A percentile compares a stretch with the other conserved stretches of the same genome.
Evolutionary conservation across 768 basidiomycete genomes (phyloP).

Genomic region (Leccinum boreale): DNA sequence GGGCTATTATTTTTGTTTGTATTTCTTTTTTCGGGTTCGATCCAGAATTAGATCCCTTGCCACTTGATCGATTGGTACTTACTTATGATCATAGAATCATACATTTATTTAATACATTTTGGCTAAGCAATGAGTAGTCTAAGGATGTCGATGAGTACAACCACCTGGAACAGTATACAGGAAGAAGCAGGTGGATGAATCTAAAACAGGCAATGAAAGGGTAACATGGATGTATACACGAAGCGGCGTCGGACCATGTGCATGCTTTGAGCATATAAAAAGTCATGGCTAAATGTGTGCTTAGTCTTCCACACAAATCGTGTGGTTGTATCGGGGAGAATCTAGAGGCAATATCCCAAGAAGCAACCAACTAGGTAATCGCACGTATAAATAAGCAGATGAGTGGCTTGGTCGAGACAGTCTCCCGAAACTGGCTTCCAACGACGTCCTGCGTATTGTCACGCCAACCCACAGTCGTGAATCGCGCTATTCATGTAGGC

Average conservation of each 20-base stretch:
- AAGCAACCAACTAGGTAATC: constrained; percentile 23
- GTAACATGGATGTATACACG: constrained; percentile 9
- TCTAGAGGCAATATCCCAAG: constrained; percentile 29
- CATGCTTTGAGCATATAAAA: constrained; percentile 11
- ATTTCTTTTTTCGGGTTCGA: not conserved
- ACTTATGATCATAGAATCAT: not conserved
- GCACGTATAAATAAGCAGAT: constrained; percentile 26
- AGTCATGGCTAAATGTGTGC: constrained; percentile 12
- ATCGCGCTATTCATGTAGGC: constrained; percentile 43
- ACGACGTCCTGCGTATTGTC: constrained; percentile 25
- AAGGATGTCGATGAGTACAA: constrained; percentile 16
- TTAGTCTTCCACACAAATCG: constrained; percentile 20
- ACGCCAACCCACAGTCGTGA: constrained; percentile 6
- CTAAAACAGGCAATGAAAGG: constrained; percentile 4
- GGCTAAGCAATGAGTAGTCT: constrained; percentile 15
- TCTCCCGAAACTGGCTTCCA: constrained; percentile 20
- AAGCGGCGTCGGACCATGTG: not conserved
- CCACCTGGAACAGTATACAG: constrained; percentile 17
- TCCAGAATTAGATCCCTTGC: not conserved
- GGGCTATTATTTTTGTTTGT: constrained; percentile 45
- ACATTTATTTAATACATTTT: constrained; percentile 16
- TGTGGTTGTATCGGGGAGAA: constrained; percentile 19
- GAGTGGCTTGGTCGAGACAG: constrained; percentile 7
- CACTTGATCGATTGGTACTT: not conserved
- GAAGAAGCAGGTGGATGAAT: constrained; percentile 10